phyloP scores from a whole-genome alignment of 1,139 yeast species.

The Arxiozyma slooffiae region DNA sequence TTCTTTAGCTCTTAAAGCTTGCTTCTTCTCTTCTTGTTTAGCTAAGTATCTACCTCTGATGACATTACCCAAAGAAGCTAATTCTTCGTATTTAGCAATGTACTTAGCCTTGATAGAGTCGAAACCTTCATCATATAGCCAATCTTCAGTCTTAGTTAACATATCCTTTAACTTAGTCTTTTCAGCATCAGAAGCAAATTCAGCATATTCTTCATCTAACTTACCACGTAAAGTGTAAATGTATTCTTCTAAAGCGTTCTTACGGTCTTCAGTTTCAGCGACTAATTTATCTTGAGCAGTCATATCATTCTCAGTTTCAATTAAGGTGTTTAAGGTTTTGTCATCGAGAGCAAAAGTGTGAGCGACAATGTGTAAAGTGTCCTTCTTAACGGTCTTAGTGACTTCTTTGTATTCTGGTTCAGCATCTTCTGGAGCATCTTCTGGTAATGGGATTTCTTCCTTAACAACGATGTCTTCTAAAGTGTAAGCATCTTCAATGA shows the following conservation, averaged over 20 bases:
- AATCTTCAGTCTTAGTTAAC: constrained; percentile 85
- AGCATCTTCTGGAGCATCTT: constrained; percentile 49
- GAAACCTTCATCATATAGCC: constrained; percentile 97
- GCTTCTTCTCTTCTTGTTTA: constrained; percentile 91
- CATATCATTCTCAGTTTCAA: constrained; percentile 80
- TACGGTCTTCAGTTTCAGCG: constrained; percentile 97
- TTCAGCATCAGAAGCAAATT: constrained; percentile 84
- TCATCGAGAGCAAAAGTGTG: constrained; percentile 60
- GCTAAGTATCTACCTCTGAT: constrained; percentile 92
- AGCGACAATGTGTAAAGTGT: constrained; percentile 53
- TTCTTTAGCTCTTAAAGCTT: constrained; percentile 74
- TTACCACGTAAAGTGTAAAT: constrained; percentile 96
- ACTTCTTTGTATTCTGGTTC: constrained; percentile 88
- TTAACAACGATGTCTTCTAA: constrained; percentile 85
- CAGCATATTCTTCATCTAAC: constrained; percentile 83
- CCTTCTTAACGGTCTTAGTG: constrained; percentile 89
- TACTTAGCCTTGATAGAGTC: constrained; percentile 94
- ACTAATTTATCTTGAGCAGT: constrained; percentile 88
- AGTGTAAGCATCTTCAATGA: constrained; percentile 88
- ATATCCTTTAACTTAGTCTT: constrained; percentile 65
- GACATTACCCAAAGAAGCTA: constrained; percentile 87
- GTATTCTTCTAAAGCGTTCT: constrained; percentile 97
- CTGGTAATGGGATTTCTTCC: constrained; percentile 60
- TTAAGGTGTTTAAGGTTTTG: constrained; percentile 45
- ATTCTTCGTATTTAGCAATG: constrained; percentile 96